Evolutionary conservation across 805 yeast genomes (phyloP).

Genomic region (Wickerhamiella bombiphila): DNA sequence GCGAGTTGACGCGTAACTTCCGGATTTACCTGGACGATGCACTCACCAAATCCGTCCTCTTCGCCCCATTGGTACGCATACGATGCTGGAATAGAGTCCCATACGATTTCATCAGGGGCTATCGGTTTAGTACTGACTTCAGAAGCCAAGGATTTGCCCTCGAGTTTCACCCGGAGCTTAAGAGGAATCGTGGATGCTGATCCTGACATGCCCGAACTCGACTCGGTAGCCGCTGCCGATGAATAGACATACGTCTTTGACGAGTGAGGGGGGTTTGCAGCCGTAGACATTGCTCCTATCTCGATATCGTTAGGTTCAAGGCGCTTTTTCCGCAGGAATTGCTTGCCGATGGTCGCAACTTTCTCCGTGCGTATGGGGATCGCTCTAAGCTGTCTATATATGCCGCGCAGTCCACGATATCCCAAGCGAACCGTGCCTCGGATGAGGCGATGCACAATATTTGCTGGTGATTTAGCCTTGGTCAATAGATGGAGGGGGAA

Average conservation of each 20-base stretch:
- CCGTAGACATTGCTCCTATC: neutral
- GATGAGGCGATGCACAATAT: neutral
- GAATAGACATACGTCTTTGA: neutral
- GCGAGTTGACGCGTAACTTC: neutral
- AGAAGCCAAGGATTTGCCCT: neutral
- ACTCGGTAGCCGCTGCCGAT: neutral
- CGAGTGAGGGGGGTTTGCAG: too few species aligned
- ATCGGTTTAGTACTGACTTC: neutral
- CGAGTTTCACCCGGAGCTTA: neutral
- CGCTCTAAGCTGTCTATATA: neutral
- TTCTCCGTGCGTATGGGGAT: neutral
- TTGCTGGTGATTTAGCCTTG: constrained; percentile 17
- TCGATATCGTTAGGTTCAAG: neutral
- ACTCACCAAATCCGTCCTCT: neutral
- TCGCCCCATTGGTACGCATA: neutral
- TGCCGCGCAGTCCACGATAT: neutral
- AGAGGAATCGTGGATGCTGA: neutral
- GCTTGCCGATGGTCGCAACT: too few species aligned
- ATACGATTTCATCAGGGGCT: neutral
- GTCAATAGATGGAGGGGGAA: constrained; percentile 38
- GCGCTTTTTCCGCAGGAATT: neutral
- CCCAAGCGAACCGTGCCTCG: neutral
- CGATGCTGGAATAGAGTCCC: neutral
- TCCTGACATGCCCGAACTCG: neutral
- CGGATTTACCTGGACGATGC: neutral